These are phyloP conservation scores for Phytophthora tentaculata DNA, from an alignment of 352 stramenopile species.

Conservation along the genomic window DNA sequence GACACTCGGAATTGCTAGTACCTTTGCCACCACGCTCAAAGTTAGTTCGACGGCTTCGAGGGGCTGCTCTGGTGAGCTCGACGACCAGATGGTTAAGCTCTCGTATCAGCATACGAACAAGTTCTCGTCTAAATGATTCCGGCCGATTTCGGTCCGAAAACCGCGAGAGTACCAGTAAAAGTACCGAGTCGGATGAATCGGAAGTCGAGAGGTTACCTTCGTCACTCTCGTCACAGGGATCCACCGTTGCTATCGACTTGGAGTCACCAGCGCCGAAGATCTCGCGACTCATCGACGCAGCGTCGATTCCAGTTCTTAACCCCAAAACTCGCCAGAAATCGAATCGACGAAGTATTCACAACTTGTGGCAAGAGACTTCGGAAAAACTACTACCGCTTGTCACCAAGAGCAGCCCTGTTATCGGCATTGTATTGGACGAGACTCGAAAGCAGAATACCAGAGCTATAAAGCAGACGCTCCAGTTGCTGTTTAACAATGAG, in stretches of 20 bases:
- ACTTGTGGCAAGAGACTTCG: conserved; percentile 26
- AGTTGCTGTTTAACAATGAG: conserved; percentile 50
- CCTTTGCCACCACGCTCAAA: conserved; percentile 11
- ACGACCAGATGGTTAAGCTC: conserved; percentile 22
- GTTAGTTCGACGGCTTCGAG: conserved; percentile 16
- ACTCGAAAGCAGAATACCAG: conserved; percentile 36
- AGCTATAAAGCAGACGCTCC: conserved; percentile 40
- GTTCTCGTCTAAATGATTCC: not conserved
- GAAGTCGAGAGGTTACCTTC: conserved; percentile 18
- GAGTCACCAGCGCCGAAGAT: conserved; percentile 1
- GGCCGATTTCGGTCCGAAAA: not conserved
- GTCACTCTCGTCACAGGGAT: conserved; percentile 1
- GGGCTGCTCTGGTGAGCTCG: conserved; percentile 9
- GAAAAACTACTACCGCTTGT: conserved; percentile 26
- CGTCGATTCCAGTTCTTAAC: not conserved
- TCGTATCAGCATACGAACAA: not conserved
- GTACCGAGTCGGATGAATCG: conserved; percentile 23
- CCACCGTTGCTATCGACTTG: not conserved
- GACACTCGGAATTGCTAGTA: conserved; percentile 9
- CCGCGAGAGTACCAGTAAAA: conserved; percentile 2
- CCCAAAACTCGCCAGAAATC: not conserved
- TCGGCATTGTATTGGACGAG: conserved; percentile 20
- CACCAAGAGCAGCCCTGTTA: conserved; percentile 13
- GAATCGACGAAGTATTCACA: conserved; percentile 1
- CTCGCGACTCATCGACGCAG: conserved; percentile 8